Percentiles rank a stretch among this genome's conserved stretches.
phyloP scores from a whole-genome alignment of 176 grass and related monocot genomes.

The Pharus latifolius region DNA sequence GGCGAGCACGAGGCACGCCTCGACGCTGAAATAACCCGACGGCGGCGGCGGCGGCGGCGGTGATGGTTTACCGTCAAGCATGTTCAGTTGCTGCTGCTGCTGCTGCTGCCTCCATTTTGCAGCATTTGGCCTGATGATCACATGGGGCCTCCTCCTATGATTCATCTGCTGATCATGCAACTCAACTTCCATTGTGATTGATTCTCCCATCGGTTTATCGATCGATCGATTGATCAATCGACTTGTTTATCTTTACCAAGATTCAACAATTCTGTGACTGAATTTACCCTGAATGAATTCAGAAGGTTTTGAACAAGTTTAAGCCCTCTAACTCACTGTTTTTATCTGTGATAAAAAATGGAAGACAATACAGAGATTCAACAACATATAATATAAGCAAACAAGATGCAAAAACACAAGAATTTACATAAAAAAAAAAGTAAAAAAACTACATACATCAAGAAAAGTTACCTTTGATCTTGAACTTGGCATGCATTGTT shows the following conservation, averaged over 20 bases:
- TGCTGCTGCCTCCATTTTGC: not conserved
- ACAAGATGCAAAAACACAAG: not conserved
- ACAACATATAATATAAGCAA: not conserved
- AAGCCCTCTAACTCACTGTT: too few species aligned
- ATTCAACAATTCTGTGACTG: not conserved
- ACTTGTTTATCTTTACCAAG: not conserved
- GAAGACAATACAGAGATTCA: not conserved
- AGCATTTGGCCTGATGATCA: not conserved
- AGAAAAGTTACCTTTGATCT: not conserved
- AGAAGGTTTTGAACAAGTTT: too few species aligned
- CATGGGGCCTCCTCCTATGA: not conserved
- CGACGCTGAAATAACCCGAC: constrained; percentile 20
- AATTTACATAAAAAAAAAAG: not conserved
- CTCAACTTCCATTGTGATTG: too few species aligned
- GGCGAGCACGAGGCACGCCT: constrained; percentile 28
- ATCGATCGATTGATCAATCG: not conserved
- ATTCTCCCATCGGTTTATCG: too few species aligned
- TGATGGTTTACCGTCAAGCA: too few species aligned
- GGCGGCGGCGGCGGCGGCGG: not conserved
- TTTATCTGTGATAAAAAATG: not conserved
- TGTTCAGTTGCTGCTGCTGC: not conserved
- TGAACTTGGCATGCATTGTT: not conserved
- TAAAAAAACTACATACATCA: not conserved
- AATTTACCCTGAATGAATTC: not conserved
- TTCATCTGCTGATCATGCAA: not conserved